A percentile compares a stretch with the other conserved stretches of the same genome.
These are phyloP conservation scores for Pseudozyma pruni DNA, from an alignment of 1,284 basidiomycete species.

Conservation along the genomic window DNA sequence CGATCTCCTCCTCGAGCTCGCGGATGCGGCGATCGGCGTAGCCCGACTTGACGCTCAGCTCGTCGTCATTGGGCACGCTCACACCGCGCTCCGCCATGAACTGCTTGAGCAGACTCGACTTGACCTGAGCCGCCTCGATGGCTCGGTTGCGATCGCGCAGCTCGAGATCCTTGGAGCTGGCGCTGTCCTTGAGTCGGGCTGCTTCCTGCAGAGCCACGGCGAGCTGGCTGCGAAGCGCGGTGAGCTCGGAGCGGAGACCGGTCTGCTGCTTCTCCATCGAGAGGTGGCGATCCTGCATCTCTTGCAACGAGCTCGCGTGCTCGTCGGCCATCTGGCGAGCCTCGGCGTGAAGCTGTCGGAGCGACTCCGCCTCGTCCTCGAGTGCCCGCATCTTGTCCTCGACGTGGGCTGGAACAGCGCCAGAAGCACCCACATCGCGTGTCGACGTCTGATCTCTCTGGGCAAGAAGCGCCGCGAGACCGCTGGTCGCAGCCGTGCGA, in stretches of 20 bases:
- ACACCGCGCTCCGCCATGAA: conserved; percentile 82
- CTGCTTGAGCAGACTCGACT: conserved; percentile 82
- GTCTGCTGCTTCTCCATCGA: conserved; percentile 79
- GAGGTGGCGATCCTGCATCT: conserved; percentile 75
- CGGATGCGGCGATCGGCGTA: conserved; percentile 56
- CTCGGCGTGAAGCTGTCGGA: conserved; percentile 63
- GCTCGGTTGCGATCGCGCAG: conserved; percentile 77
- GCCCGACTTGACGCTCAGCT: conserved; percentile 56
- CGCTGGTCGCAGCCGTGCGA: conserved; percentile 57
- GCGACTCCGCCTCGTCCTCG: conserved; percentile 59
- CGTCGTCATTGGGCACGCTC: conserved; percentile 63
- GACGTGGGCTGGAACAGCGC: conserved; percentile 47
- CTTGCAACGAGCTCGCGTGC: conserved; percentile 71
- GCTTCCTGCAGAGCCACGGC: conserved; percentile 78
- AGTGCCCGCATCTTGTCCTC: conserved; percentile 61
- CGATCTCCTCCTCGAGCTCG: conserved; percentile 65
- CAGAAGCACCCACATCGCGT: conserved; percentile 34
- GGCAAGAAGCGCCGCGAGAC: conserved; percentile 61
- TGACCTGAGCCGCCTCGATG: conserved; percentile 79
- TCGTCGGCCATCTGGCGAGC: conserved; percentile 67
- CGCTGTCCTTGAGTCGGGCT: conserved; percentile 73
- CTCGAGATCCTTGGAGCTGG: conserved; percentile 72
- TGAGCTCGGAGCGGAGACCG: conserved; percentile 79
- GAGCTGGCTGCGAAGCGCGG: conserved; percentile 81
- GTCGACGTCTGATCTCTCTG: conserved; percentile 43